phyloP scores from a whole-genome alignment of 129 eudicot genomes.

The Logfia minima region DNA sequence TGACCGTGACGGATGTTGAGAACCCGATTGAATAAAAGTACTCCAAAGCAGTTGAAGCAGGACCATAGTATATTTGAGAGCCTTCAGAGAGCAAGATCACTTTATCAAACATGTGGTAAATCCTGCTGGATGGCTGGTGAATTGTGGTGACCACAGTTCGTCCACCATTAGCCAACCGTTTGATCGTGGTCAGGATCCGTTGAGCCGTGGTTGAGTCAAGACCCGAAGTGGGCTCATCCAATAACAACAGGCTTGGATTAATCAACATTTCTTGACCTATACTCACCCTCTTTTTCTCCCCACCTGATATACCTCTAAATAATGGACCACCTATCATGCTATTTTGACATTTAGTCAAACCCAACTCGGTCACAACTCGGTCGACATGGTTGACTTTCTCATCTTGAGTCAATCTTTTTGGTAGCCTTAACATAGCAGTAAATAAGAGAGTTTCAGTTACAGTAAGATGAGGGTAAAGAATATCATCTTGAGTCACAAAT shows the following conservation, averaged over 20 bases:
- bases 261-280: conserved; percentile 96
- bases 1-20: conserved; percentile 63
- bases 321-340: conserved; percentile 98
- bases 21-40: conserved; percentile 91
- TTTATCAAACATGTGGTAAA: conserved; percentile 90
- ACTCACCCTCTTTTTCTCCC: conserved; percentile 94
- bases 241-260: conserved; percentile 79
- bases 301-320: conserved; percentile 93
- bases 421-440: conserved; percentile 88
- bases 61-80: conserved; percentile 87
- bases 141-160: conserved; percentile 87
- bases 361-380: conserved; percentile 62
- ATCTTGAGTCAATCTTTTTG: conserved; percentile 49
- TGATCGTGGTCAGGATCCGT: conserved; percentile 67
- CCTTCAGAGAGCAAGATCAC: conserved; percentile 86
- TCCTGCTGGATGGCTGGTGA: conserved; percentile 98
- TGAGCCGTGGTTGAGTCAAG: conserved; percentile 96
- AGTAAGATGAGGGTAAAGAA: conserved; percentile 88
- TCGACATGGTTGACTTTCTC: conserved; percentile 72
- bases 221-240: conserved; percentile 98
- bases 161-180: conserved; percentile 81
- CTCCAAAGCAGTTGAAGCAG: conserved; percentile 75
- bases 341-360: conserved; percentile 60
- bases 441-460: conserved; percentile 86
- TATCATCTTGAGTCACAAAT: conserved; percentile 94